Base-by-base conservation (phyloP, 176 grass and related monocot genomes). In the Ampelocalamus luodianensis region DNA sequence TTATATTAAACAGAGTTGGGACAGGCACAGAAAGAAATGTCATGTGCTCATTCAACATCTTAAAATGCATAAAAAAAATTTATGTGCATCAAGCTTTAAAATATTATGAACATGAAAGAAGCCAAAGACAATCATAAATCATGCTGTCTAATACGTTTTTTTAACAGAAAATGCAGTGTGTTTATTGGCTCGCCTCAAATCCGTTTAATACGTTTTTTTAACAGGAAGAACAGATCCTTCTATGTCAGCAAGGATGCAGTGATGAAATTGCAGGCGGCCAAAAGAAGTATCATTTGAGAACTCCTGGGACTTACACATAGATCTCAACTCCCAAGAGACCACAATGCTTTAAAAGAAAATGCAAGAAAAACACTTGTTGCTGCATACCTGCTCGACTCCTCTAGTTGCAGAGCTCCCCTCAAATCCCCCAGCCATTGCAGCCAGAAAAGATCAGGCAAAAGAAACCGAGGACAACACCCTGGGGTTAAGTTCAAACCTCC, bases 341-440 rank as follows among this genome's bases (percentile, higher is more conserved):
- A 65, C 72, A 65, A 61, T 63, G 27, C 34, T 76, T 76, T 3
- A 55, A 13, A 75, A 76, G 46, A 76, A 72, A 51, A 68, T 63
- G 23, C 23, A 43, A 81, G 50, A 60, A 63, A 50, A 87, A 50
- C 48, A 61, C 13, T 38, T 6, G 42, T 36, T 46, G 77, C 18
- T 74, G 27, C 80, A 17, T 72, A 94, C 96, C 96, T 99, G 91
- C 70, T 94, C 90, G 5, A 87, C 80, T 77, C 84, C 89, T 92
- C 86, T 89, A 40, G 81, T 66, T 23, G 78, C 88, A 27, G 80
- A 79, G 65, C 72, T 85, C 86, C 83, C 85, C 68, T 92, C 87
- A 60, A 91, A 86, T 78, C 38, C 88, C 14, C 88, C 86, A 75
- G 87, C 91, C 96, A 99, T 99, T 82, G 79, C 86, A 69, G 29